Base-by-base conservation (phyloP, 2,329 filamentous ascomycete species). In the Ophiostoma himal-ulmi region DNA sequence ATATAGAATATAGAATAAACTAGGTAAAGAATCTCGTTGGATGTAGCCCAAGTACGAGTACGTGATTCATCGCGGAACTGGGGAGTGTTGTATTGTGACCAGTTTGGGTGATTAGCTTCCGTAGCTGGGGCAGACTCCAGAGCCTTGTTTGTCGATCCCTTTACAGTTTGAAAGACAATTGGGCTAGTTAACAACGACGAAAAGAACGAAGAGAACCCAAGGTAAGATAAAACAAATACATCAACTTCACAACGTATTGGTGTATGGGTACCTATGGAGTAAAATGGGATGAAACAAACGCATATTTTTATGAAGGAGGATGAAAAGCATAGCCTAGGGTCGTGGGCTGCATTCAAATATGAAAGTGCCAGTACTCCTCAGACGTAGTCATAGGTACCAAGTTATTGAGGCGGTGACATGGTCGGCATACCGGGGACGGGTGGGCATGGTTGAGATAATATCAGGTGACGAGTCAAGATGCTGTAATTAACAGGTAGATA, bases 41-140 rank as follows among this genome's bases (percentile, higher is more conserved):
- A 48, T 48, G 17, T 48, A 20, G 44, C 44, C 44, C 5, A n/a
- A n/a, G 20, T 6, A 20, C 7, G 17, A 20, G 44, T 7, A 30
- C 30, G 30, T 30, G 30, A 30, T 30, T 37, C 60, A 64, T 17
- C 60, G 30, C 20, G 60, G 60, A 13, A 64, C 60, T 64, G 60
- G 60, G 60, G 60, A 64, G 60, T 13, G 60, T 64, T 64, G 60
- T 36, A 64, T 64, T 64, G 54, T 60, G 54, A 22, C 2, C 54
- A 54, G 48, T 20, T 54, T 54, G 54, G 6, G 54, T 60, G 54
- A 13, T 30, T 22, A 60, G n/a, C 54, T 30, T 48, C 44, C 44
- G 39, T 44, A 48, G 44, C 44, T 30, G 30, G 30, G 37, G 37
- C 37, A 57, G 52, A 57, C 26, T 57, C n/a, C 13, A 57, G 52